phyloP scores from a whole-genome alignment of 2,329 filamentous ascomycete genomes.

The Tolypocladium pustulatum region DNA sequence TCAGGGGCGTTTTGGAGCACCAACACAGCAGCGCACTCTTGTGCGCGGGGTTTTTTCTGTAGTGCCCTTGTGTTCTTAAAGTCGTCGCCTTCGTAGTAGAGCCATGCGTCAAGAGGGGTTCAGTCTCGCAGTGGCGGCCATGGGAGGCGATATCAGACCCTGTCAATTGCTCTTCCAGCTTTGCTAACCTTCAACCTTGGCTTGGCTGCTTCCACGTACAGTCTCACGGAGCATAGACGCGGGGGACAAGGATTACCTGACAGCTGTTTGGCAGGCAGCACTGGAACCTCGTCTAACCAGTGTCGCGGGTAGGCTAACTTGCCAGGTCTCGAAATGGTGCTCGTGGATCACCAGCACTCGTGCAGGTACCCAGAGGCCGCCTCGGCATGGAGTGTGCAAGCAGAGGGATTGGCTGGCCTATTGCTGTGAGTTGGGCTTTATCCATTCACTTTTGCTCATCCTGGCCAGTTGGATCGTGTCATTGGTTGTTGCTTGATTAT shows the following conservation, averaged over 20 bases:
- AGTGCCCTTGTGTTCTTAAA: not conserved
- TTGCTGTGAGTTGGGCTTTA: not conserved
- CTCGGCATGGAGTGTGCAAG: not conserved
- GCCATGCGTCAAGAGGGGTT: not conserved
- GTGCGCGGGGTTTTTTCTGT: slow-evolving; percentile 1
- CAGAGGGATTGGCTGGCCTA: not conserved
- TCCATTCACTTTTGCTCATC: not conserved
- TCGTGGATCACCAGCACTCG: not conserved
- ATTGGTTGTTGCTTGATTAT: not conserved
- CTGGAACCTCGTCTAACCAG: too few species aligned
- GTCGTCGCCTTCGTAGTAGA: too few species aligned
- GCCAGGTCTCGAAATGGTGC: not conserved
- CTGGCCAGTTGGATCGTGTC: not conserved
- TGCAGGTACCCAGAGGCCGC: not conserved
- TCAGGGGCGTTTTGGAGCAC: not conserved
- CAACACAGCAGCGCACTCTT: not conserved
- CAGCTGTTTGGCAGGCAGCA: too few species aligned
- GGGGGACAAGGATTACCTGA: too few species aligned
- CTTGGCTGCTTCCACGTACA: not conserved
- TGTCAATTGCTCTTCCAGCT: not conserved
- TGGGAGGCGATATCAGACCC: not conserved
- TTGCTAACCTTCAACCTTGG: not conserved
- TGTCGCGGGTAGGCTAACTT: too few species aligned
- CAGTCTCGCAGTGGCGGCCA: not conserved
- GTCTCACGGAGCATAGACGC: too few species aligned